These are phyloP conservation scores for Macadamia tetraphylla DNA, from an alignment of 164 flowering plant species.

Conservation along the genomic window DNA sequence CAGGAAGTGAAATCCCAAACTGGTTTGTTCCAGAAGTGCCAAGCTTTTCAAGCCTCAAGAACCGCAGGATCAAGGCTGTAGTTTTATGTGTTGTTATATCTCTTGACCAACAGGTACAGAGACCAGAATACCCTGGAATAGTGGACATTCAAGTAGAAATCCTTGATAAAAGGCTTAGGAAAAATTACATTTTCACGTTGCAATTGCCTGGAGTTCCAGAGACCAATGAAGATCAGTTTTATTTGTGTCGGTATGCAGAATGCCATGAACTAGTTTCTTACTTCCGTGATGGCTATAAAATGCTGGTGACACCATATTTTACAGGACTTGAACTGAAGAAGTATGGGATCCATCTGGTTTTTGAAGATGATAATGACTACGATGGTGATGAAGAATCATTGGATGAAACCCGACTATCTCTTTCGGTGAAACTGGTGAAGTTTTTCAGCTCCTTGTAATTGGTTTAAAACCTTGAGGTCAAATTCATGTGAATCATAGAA, in stretches of 20 bases:
- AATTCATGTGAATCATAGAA: background rate
- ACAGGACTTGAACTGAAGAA: slow-evolving; percentile 27
- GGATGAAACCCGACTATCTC: slow-evolving; percentile 22
- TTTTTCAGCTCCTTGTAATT: slow-evolving; percentile 22
- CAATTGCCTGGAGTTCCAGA: slow-evolving; percentile 28
- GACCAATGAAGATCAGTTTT: slow-evolving; percentile 25
- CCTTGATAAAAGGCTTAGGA: background rate
- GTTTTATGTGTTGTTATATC: slow-evolving; percentile 34
- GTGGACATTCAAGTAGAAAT: slow-evolving; percentile 28
- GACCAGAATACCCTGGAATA: slow-evolving; percentile 15
- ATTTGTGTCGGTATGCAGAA: slow-evolving; percentile 26
- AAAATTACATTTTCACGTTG: slow-evolving; percentile 13
- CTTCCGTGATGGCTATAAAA: slow-evolving; percentile 27
- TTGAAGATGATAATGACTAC: slow-evolving; percentile 19
- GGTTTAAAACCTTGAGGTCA: background rate
- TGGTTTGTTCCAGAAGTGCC: slow-evolving; percentile 26
- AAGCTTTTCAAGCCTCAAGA: slow-evolving; percentile 12
- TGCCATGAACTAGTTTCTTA: slow-evolving; percentile 18
- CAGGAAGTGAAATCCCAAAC: slow-evolving; percentile 35
- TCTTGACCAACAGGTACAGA: slow-evolving; percentile 13
- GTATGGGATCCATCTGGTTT: slow-evolving; percentile 35
- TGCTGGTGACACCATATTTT: slow-evolving; percentile 13
- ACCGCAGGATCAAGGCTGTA: slow-evolving; percentile 25
- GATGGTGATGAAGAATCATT: slow-evolving; percentile 26
- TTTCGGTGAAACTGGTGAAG: slow-evolving; percentile 28